A percentile compares a stretch with the other conserved stretches of the same genome.
Conservation (phyloP, 2,329 filamentous ascomycete species). For the Akanthomyces dipterigenus region DNA sequence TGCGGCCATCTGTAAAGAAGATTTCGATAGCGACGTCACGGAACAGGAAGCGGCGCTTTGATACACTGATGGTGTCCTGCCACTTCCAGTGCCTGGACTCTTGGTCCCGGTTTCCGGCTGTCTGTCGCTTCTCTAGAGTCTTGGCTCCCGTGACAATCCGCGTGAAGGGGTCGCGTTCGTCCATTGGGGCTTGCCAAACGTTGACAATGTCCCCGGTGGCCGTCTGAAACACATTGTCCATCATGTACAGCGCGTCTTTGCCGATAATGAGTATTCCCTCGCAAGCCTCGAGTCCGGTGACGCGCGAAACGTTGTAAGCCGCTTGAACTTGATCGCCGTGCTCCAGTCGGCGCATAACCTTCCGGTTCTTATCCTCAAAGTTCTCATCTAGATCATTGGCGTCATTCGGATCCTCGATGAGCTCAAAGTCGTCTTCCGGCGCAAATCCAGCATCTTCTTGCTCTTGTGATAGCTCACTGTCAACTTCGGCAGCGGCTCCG, state of each 20-base stretch:
- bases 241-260: constrained; percentile 85
- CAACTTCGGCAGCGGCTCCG: background rate
- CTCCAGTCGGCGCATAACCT: constrained; percentile 90
- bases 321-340: constrained; percentile 87
- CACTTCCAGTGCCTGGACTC: constrained; percentile 89
- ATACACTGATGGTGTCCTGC: constrained; percentile 90
- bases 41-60: constrained; percentile 90
- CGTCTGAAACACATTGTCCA: constrained; percentile 94
- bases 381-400: constrained; percentile 65
- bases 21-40: constrained; percentile 94
- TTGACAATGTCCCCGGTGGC: constrained; percentile 95
- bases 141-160: constrained; percentile 76
- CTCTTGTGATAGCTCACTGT: constrained; percentile 11
- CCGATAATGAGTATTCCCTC: constrained; percentile 92
- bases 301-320: constrained; percentile 91
- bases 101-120: constrained; percentile 54
- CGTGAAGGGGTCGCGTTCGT: constrained; percentile 92
- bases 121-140: constrained; percentile 54
- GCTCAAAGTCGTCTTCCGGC: constrained; percentile 87
- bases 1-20: constrained; percentile 94
- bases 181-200: constrained; percentile 83
- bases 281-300: constrained; percentile 86
- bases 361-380: constrained; percentile 96
- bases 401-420: constrained; percentile 88
- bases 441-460: constrained; percentile 26